Evolutionary conservation across 306 rosid genomes (phyloP).

Genomic region (Vicia faba): DNA sequence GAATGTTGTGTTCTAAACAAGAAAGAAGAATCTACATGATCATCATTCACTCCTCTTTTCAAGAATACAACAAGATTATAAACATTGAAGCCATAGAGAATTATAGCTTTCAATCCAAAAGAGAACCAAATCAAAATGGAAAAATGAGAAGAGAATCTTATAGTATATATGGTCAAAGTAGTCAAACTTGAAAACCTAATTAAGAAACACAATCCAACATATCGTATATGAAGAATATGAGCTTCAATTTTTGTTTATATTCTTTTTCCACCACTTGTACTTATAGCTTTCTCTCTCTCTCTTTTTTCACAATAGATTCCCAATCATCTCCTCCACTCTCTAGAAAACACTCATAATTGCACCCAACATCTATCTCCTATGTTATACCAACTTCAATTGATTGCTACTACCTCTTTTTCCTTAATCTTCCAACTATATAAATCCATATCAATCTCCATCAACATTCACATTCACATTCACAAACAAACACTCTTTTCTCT

Average conservation of each 20-base stretch:
- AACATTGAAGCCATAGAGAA: constrained; percentile 26
- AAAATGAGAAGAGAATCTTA: constrained; percentile 66
- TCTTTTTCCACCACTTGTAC: constrained; percentile 38
- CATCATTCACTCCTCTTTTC: constrained; percentile 45
- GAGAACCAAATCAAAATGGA: constrained; percentile 73
- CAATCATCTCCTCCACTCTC: constrained; percentile 81
- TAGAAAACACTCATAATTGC: constrained; percentile 78
- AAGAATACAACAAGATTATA: constrained; percentile 14
- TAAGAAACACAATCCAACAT: constrained; percentile 58
- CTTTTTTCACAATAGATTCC: constrained; percentile 55
- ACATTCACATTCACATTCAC: constrained; percentile 30
- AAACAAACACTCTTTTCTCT: constrained; percentile 12
- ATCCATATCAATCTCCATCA: constrained; percentile 57
- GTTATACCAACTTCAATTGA: constrained; percentile 25
- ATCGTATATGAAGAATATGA: constrained; percentile 30
- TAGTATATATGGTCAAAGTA: constrained; percentile 50
- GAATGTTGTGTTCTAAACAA: constrained; percentile 59
- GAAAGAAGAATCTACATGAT: constrained; percentile 52
- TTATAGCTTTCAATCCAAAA: constrained; percentile 42
- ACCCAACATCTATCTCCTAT: constrained; percentile 76
- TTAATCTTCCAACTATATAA: constrained; percentile 46
- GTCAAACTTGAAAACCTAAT: constrained; percentile 56
- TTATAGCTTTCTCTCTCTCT: constrained; percentile 8
- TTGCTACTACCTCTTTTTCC: constrained; percentile 20
- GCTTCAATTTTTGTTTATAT: constrained; percentile 44